Percentiles rank a stretch among this genome's conserved stretches.
These are phyloP conservation scores for Trichoderma sp. DNA, from an alignment of 2,329 filamentous ascomycete genomes.

Conservation along the genomic window DNA sequence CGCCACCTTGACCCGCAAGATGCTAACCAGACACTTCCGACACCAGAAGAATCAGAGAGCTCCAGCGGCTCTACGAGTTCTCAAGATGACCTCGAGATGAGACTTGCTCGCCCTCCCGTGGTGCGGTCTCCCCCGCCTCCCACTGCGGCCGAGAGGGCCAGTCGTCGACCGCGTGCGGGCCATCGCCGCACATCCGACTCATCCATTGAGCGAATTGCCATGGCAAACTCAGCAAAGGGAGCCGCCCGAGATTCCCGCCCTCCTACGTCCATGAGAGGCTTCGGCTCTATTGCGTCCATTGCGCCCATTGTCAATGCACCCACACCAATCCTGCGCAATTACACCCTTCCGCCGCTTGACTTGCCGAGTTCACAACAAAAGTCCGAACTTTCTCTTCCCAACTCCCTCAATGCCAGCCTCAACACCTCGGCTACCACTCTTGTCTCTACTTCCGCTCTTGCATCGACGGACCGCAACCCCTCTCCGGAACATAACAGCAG, in stretches of 20 bases:
- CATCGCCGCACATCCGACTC: conserved; percentile 34
- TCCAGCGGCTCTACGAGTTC: conserved; percentile 42
- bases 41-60: conserved; percentile 33
- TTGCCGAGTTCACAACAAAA: conserved; percentile 24
- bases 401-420: conserved; percentile 23
- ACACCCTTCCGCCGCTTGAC: not conserved
- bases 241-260: conserved; percentile 32
- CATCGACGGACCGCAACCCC: conserved; percentile 15
- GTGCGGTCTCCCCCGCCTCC: not conserved
- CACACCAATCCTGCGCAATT: not conserved
- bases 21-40: conserved; percentile 15
- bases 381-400: conserved; percentile 29
- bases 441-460: conserved; percentile 2
- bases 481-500: conserved; percentile 11
- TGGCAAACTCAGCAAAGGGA: conserved; percentile 24
- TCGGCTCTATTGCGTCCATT: conserved; percentile 32
- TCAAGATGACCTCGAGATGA: conserved; percentile 45
- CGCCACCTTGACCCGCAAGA: not conserved
- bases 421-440: conserved; percentile 20
- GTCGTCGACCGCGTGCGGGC: conserved; percentile 32
- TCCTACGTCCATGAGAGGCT: conserved; percentile 36
- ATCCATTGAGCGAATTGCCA: conserved; percentile 29
- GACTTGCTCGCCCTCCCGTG: conserved; percentile 26
- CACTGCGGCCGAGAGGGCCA: conserved; percentile 6
- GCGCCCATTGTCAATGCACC: conserved; percentile 14